These are phyloP conservation scores for Botryosphaeria dothidea DNA, from an alignment of 2,329 filamentous ascomycete genomes.

Conservation along the genomic window DNA sequence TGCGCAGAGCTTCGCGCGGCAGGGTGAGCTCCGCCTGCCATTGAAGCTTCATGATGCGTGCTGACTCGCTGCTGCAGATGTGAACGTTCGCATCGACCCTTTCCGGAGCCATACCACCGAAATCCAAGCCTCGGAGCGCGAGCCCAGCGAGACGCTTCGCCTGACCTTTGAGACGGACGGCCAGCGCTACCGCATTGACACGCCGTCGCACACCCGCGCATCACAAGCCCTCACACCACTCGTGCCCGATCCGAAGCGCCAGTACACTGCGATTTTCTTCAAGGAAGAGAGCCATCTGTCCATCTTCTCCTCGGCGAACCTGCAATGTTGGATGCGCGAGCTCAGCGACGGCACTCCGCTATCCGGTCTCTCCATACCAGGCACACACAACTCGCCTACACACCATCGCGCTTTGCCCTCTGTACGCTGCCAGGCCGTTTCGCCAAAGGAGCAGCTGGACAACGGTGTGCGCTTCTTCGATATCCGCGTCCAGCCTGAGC, in stretches of 20 bases:
- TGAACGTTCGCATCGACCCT: slow-evolving; percentile 64
- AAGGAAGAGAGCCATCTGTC: slow-evolving; percentile 44
- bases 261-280: slow-evolving; percentile 47
- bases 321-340: slow-evolving; percentile 78
- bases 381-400: slow-evolving; percentile 93
- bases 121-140: slow-evolving; percentile 59
- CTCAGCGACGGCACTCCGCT: slow-evolving; percentile 72
- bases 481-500: slow-evolving; percentile 72
- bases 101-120: slow-evolving; percentile 68
- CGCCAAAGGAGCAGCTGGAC: slow-evolving; percentile 73
- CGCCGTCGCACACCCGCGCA: slow-evolving; percentile 56
- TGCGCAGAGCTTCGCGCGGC: slow-evolving; percentile 60
- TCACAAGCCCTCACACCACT: slow-evolving; percentile 42
- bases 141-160: slow-evolving; percentile 66
- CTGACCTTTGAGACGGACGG: slow-evolving; percentile 69
- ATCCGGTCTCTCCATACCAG: slow-evolving; percentile 83
- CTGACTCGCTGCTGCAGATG: slow-evolving; percentile 39
- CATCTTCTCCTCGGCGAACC: slow-evolving; percentile 70
- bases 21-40: slow-evolving; percentile 31
- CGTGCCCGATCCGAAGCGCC: slow-evolving; percentile 38
- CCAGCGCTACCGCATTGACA: slow-evolving; percentile 71
- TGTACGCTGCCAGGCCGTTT: slow-evolving; percentile 87
- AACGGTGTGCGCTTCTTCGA: slow-evolving; percentile 96
- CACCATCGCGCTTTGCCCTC: slow-evolving; percentile 83
- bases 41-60: not conserved